Base-by-base conservation (phyloP, 2,329 filamentous ascomycete species). In the Pseudogymnoascus pannorum region DNA sequence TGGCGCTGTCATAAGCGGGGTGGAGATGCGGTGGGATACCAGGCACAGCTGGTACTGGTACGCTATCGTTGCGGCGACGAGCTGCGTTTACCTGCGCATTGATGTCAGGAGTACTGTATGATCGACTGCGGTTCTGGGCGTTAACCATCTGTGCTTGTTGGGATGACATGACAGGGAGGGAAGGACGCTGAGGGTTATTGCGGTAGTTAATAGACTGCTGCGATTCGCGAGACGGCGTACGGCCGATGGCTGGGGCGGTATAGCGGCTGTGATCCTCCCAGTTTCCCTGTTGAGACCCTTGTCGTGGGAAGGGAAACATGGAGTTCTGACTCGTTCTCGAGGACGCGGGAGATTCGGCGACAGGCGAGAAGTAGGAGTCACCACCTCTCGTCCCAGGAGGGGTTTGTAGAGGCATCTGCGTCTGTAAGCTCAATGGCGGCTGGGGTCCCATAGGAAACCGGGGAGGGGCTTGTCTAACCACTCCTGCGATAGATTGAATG, bases 61-160 rank as follows among this genome's bases (percentile, higher is more conserved):
- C 18, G 31, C 35, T 58, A 14, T 35, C 35, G 18, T 58, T 38
- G n/a, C 78, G 74, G 70, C 84, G 79, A 65, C 85, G 80, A 70
- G 80, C 78, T 57, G 81, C 81, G 65, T 82, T 81, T 35, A 58
- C 35, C 60, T 86, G 83, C 60, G 83, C 87, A 66, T 95, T 91
- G 68, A 96, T 96, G 72, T 97, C 92, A 6, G 94, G 93, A 65
- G 92, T 97, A 76, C 93, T 97, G 70, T 95, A 95, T 36, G 92
- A 96, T 66, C 94, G 85, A 76, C 90, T 87, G 66, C 92, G 83
- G 70, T 88, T 86, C 72, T 91, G 87, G 65, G 70, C 65, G 58
- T 64, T 61, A 61, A 62, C 67, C 16, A 80, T 77, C 67, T 85
- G 76, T 68, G 82, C 74, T 65, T 79, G 74, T 63, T 78, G 75